A percentile compares a stretch with the other conserved stretches of the same genome.
phyloP scores from a whole-genome alignment of 208 protist genomes.

The Lotmaria passim region DNA sequence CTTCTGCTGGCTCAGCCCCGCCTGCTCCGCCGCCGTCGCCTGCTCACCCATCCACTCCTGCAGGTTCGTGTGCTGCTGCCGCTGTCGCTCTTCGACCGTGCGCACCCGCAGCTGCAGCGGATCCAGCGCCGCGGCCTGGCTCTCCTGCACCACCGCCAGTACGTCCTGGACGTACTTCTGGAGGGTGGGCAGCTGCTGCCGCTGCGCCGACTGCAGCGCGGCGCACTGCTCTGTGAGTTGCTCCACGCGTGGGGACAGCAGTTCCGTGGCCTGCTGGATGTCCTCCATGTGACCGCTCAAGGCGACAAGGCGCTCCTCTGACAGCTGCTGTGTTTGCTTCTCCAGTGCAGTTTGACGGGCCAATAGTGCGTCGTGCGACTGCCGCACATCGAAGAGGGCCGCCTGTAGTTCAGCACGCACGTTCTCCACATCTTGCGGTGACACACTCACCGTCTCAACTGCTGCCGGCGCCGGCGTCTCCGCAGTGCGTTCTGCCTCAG shows the following conservation, averaged over 20 bases:
- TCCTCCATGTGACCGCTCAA: slow-evolving; percentile 6
- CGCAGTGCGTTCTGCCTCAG: not conserved
- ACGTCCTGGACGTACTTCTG: slow-evolving; percentile 37
- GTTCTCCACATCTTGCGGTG: not conserved
- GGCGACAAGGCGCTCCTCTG: slow-evolving; percentile 7
- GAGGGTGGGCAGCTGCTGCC: slow-evolving; percentile 33
- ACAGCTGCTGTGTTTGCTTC: slow-evolving; percentile 12
- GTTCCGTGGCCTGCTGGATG: slow-evolving; percentile 2
- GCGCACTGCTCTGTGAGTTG: slow-evolving; percentile 19
- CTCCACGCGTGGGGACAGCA: not conserved
- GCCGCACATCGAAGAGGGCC: slow-evolving; percentile 5
- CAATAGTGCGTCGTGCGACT: not conserved
- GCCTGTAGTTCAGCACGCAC: not conserved
- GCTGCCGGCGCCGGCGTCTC: not conserved
- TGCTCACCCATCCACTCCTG: slow-evolving; percentile 18
- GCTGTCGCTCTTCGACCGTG: slow-evolving; percentile 26
- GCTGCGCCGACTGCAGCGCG: slow-evolving; percentile 25
- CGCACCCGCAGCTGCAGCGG: slow-evolving; percentile 28
- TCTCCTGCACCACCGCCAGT: slow-evolving; percentile 26
- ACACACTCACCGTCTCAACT: not conserved
- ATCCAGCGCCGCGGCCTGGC: slow-evolving; percentile 19
- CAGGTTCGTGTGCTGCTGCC: slow-evolving; percentile 17
- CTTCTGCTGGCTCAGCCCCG: slow-evolving; percentile 2
- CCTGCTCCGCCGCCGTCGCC: slow-evolving; percentile 4
- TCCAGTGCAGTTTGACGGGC: slow-evolving; percentile 4